Evolutionary conservation across 139 green algal species (phyloP).

Genomic region (Tetradesmus obliquus): DNA sequence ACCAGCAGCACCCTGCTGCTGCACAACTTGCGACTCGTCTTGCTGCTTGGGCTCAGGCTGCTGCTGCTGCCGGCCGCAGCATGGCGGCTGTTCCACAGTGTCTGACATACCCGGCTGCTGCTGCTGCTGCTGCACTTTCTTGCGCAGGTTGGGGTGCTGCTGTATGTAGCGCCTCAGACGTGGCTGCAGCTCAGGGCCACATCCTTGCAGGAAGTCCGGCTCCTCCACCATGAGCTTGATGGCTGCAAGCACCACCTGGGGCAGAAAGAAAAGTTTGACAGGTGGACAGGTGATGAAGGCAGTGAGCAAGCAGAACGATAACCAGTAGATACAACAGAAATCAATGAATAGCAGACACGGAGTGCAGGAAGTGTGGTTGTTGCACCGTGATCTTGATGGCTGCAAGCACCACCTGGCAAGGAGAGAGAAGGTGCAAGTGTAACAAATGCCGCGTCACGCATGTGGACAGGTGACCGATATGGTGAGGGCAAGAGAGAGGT

Average conservation of each 20-base stretch:
- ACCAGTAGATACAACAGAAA: no score
- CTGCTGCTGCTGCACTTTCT: constrained; percentile 7
- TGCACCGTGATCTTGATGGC: no score
- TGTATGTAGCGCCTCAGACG: not conserved
- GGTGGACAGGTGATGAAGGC: no score
- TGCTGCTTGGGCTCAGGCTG: not conserved
- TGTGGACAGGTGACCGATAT: no score
- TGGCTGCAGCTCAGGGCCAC: constrained; percentile 11
- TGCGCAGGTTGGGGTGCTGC: not conserved
- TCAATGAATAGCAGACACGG: no score
- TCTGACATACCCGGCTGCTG: constrained; percentile 7
- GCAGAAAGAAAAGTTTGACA: not conserved
- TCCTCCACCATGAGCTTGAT: constrained; percentile 33
- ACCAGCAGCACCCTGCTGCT: constrained; percentile 14
- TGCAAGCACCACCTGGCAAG: not conserved
- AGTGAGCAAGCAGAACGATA: no score
- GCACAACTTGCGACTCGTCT: not conserved
- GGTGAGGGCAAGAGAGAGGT: no score
- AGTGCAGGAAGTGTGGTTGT: no score
- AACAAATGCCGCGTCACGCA: no score
- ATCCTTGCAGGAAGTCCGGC: constrained; percentile 8
- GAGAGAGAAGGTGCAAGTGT: not conserved
- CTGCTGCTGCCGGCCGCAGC: not conserved
- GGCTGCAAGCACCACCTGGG: constrained; percentile 23
- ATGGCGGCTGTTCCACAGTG: not conserved